Base-by-base conservation (phyloP, 805 yeast genomes). In the Candida methanosorbosa region DNA sequence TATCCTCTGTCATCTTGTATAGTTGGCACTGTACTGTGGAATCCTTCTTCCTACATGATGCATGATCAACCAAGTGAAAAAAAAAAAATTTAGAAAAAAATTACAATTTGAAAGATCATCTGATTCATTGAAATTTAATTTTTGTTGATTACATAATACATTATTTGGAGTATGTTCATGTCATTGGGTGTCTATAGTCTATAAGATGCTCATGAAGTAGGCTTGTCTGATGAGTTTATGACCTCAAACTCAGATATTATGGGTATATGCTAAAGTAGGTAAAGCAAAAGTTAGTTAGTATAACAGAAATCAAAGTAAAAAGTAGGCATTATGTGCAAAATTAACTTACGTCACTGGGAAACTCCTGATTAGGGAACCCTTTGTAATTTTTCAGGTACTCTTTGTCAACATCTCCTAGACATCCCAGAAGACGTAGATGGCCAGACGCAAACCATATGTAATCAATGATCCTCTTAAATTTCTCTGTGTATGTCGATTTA, bases 351-450 rank as follows among this genome's bases (percentile, higher is more conserved):
- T 74, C 79, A 34, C 78, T 76, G 4, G 84, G 83, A 41, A 71
- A 77, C 15, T 67, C 67, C 28, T 51, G 56, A 41, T 77, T 76
- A 1, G 83, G 84, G 33, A 75, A 61, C 0, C 80, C 61, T 9
- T 38, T 38, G 9, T 58, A 59, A 0, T 47, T 38, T 6, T 47
- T 35, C 13, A 59, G 35, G 38, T 67, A 65, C 0, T 43, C 35
- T 1, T 48, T 41, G 31, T 66, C 64, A 12, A 70, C 57, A 14
- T 74, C 77, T n/a, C 76, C 70, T n/a, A 76, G 52, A n/a, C 71
- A 65, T 34, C 63, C 61, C 1, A 62, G 46, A 16, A 70, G 53
- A 30, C 54, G 47, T 18, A 75, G 49, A 30, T 61, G 40, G 9
- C 52, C 42, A 13, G 55, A 51, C 36, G 68, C 67, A 43, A 58